Conservation (phyloP, 139 green algal genomes). For the Picochlorum costavermella region DNA sequence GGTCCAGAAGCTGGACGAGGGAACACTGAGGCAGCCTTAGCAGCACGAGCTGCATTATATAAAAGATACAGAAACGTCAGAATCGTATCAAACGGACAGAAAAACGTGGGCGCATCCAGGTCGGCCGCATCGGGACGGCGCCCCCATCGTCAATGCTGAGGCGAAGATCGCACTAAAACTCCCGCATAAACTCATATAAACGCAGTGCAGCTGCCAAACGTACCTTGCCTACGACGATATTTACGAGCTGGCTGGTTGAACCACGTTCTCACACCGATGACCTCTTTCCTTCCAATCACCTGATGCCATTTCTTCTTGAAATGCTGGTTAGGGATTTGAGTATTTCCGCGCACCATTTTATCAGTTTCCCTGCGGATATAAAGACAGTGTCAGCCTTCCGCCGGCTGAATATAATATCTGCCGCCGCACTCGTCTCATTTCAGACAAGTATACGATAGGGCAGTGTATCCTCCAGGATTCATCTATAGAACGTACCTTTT, state of each 20-base stretch:
- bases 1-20: conserved; percentile 80
- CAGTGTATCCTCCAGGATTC: too few species aligned
- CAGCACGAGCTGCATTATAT: conserved; percentile 65
- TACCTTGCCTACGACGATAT: conserved; percentile 64
- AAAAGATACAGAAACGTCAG: conserved; percentile 5
- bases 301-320: conserved; percentile 89
- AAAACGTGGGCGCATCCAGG: background rate
- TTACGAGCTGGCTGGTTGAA: conserved; percentile 99
- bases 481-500: too few species aligned
- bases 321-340: conserved; percentile 81
- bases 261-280: conserved; percentile 82
- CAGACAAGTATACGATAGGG: too few species aligned
- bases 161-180: background rate
- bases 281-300: conserved; percentile 3
- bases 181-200: too few species aligned
- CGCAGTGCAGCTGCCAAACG: conserved; percentile 7
- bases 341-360: conserved; percentile 82
- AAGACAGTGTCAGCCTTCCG: background rate
- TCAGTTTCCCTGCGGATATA: conserved; percentile 8
- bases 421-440: background rate
- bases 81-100: background rate
- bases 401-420: background rate
- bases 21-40: conserved; percentile 87
- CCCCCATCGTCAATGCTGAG: background rate
- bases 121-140: background rate